Conservation (phyloP, 768 basidiomycete species). For the Collybia sp. region DNA sequence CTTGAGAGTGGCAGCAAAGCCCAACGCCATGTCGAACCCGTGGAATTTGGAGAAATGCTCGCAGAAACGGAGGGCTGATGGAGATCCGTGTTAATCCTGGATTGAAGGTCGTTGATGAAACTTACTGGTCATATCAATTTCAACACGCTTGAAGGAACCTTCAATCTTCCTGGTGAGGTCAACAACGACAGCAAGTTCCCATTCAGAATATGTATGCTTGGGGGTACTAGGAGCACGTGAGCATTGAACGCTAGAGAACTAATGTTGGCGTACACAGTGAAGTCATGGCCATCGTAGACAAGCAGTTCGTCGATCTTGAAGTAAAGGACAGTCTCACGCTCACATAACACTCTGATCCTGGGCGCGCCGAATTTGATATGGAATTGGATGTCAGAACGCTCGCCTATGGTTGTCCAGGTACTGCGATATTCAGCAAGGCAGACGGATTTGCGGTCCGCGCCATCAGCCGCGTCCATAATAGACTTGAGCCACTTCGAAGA, state of each 20-base stretch:
- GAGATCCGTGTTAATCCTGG: too few relatives aligned
- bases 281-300: conserved; percentile 6
- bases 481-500: conserved; percentile 7
- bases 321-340: conserved; percentile 13
- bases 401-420: conserved; percentile 5
- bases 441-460: conserved; percentile 3
- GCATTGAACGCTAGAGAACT: not conserved
- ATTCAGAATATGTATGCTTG: conserved; percentile 4
- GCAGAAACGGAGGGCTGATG: conserved; percentile 6
- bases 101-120: not conserved
- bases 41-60: conserved; percentile 5
- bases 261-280: conserved; percentile 3
- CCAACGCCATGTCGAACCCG: not conserved
- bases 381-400: conserved; percentile 11
- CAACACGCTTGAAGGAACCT: conserved; percentile 4
- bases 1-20: not conserved
- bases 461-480: conserved; percentile 4
- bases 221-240: conserved; percentile 1
- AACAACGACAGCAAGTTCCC: conserved; percentile 13
- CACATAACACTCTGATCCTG: conserved; percentile 12
- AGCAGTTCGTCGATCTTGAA: conserved; percentile 11
- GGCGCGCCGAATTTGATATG: conserved; percentile 14
- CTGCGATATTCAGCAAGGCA: conserved; percentile 10
- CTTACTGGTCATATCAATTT: conserved; percentile 11
- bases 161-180: conserved; percentile 8